Evolutionary conservation across 371 early-diverging fungal genomes (phyloP), one percentile per base, ranked within the genome.

Genomic region (Capniomyces stellatus): DNA sequence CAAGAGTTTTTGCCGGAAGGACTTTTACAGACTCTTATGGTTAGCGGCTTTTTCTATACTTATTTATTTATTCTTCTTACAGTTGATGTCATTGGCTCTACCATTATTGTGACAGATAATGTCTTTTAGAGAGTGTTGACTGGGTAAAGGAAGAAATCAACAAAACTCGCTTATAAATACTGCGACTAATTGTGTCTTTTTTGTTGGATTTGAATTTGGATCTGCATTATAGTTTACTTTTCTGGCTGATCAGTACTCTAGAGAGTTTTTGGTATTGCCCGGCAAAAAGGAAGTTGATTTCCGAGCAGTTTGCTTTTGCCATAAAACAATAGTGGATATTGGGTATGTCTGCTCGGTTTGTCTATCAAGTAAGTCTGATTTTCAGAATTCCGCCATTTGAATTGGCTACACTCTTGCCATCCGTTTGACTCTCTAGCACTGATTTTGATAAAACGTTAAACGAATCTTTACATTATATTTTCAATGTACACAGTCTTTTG

Each of bases 341-440:
- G 97, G 91, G 0, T 92, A 76, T 66, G 94, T 96, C 1, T 96
- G 97, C 64, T 90, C 92, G 0, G 92, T 94, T 2, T 96, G 97
- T 60, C 62, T 96, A 29, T 91, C 97, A 41, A 54, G 54, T 54
- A 54, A 54, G 23, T 12, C 24, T 19, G 18, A 6, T n/a, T 51
- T 21, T 41, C 23, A 22, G 13, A 21, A 13, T 47, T 15, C 47
- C 13, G 13, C 18, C 19, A 13, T 18, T 51, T 51, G 4, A 6
- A 10, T 29, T 51, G 6, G 6, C 19, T n/a, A 8, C 31, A 41
- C n/a, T 41, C 28, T 35, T 35, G 15, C 35, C 35, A 35, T 35
- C 35, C 6, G 10, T 6, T 35, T 35, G 35, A 10, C 15, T 35
- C 15, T 35, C 15, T n/a, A n/a, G n/a, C n/a, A n/a, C n/a, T n/a